Percentiles rank a stretch among this genome's conserved stretches.
Conservation (phyloP, 495 filamentous ascomycete species). For the Lasiosphaeriaceae sp. region DNA sequence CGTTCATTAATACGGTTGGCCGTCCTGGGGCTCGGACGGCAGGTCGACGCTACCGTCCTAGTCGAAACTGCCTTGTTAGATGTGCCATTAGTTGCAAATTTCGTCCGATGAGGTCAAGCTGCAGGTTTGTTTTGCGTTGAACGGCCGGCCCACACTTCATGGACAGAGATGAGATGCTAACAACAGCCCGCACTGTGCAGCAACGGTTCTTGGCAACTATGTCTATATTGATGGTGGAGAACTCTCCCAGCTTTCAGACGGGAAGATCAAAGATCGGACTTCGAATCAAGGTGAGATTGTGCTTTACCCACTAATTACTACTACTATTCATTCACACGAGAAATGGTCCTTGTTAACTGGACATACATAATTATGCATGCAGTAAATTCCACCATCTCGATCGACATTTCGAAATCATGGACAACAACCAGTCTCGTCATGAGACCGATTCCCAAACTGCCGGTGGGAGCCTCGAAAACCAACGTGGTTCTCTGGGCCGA, state of each 20-base stretch:
- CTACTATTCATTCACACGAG: background rate
- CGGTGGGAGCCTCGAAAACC: constrained; percentile 10
- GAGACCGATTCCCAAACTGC: constrained; percentile 23
- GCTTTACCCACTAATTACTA: background rate
- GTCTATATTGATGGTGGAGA: constrained; percentile 15
- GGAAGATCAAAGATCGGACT: background rate
- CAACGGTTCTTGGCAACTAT: constrained; percentile 3
- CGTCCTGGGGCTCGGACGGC: background rate
- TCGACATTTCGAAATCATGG: constrained; percentile 36
- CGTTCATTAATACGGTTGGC: background rate
- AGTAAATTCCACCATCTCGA: constrained; percentile 35
- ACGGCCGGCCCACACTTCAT: no score
- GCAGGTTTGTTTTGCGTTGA: no score
- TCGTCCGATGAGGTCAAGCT: background rate
- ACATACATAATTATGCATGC: background rate
- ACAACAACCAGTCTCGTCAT: constrained; percentile 24
- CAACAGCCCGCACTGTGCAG: constrained; percentile 2
- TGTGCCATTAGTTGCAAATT: background rate
- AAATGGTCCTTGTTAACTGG: background rate
- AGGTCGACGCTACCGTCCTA: no score
- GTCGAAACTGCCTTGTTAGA: background rate
- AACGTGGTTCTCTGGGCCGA: constrained; percentile 31
- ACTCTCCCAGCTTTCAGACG: constrained; percentile 7
- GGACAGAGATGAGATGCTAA: background rate
- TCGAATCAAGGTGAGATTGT: background rate